Evolutionary conservation across 2,329 filamentous ascomycete genomes (phyloP).

Genomic region (Aureobasidium zeae): DNA sequence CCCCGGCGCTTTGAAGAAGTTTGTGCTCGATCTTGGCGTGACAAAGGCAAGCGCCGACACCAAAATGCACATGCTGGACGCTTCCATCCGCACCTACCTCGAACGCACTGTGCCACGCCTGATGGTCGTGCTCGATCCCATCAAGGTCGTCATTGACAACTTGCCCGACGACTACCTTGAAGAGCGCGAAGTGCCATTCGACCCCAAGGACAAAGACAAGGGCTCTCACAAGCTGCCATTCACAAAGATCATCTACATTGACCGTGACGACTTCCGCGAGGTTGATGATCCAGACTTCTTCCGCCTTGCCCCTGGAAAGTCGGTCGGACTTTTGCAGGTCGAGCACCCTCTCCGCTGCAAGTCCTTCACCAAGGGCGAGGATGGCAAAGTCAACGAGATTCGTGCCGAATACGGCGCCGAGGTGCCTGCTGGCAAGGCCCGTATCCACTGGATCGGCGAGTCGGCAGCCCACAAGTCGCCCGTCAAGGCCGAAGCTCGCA

Average conservation of each 20-base stretch:
- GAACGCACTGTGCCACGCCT: conserved; percentile 80
- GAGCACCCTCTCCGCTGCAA: conserved; percentile 61
- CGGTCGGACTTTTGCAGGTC: conserved; percentile 63
- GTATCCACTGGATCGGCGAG: conserved; percentile 81
- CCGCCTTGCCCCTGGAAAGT: conserved; percentile 65
- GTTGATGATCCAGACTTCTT: conserved; percentile 65
- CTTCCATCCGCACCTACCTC: conserved; percentile 74
- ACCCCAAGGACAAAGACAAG: conserved; percentile 65
- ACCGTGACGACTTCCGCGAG: conserved; percentile 68
- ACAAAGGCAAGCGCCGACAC: conserved; percentile 75
- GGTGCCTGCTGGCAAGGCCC: conserved; percentile 35
- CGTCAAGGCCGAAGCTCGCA: conserved; percentile 60
- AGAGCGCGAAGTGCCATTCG: conserved; percentile 66
- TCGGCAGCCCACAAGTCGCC: conserved; percentile 53
- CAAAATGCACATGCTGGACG: conserved; percentile 72
- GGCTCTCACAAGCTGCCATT: conserved; percentile 55
- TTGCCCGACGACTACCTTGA: conserved; percentile 57
- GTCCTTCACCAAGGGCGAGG: conserved; percentile 57
- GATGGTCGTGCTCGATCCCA: conserved; percentile 80
- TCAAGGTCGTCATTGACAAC: conserved; percentile 74
- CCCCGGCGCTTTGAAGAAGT: conserved; percentile 77
- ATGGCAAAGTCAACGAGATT: conserved; percentile 57
- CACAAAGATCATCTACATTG: conserved; percentile 75
- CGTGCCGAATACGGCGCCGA: conserved; percentile 63
- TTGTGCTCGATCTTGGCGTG: conserved; percentile 84